Conservation (phyloP, 257 asterid genomes). For the Nemophila menziesii region DNA sequence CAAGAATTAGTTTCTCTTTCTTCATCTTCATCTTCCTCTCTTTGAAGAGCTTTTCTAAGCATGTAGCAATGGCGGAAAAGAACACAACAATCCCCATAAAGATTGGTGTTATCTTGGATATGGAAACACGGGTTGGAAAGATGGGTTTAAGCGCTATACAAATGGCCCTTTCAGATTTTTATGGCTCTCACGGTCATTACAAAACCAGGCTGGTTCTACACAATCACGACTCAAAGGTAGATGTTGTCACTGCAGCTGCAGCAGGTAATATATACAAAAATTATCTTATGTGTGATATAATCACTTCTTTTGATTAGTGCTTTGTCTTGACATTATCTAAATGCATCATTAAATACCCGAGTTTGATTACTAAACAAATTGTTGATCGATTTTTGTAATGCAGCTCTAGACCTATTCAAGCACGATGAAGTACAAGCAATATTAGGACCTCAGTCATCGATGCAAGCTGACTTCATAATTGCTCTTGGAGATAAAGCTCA, state of each 20-base stretch:
- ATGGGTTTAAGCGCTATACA: constrained; percentile 12
- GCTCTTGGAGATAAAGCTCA: too few species aligned
- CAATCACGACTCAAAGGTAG: constrained; percentile 17
- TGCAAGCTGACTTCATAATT: too few species aligned
- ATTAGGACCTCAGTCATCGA: too few species aligned
- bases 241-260: constrained; percentile 20
- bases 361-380: too few species aligned
- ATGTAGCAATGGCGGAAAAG: neutral
- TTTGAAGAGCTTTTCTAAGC: neutral
- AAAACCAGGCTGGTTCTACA: constrained; percentile 20
- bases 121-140: constrained; percentile 15
- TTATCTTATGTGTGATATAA: too few species aligned
- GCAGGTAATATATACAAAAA: too few species aligned
- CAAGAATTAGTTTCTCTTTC: neutral
- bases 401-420: too few species aligned
- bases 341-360: too few species aligned
- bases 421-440: too few species aligned
- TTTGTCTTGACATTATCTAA: too few species aligned
- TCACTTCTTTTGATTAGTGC: too few species aligned
- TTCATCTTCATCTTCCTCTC: neutral
- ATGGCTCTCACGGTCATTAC: constrained; percentile 13
- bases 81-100: neutral
- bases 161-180: constrained; percentile 21
- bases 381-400: too few species aligned
- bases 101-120: constrained; percentile 20